Evolutionary conservation across 169 alveolate genomes (phyloP).

Genomic region (Neospora caninum): DNA sequence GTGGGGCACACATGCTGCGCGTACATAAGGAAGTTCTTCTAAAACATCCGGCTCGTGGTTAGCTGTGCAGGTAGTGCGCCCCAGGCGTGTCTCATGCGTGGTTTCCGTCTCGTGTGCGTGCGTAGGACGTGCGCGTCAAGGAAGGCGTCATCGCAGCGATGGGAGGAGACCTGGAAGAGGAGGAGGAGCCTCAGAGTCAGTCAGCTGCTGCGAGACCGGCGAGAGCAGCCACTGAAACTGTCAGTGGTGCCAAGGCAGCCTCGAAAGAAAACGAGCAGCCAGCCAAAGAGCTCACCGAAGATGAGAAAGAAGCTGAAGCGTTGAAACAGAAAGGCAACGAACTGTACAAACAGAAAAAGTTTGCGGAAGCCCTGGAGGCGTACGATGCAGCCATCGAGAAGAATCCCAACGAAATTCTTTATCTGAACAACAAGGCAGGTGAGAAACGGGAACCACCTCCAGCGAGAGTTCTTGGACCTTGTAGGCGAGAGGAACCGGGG

Average conservation of each 20-base stretch:
- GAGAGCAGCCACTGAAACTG: neutral
- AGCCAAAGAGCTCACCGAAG: slow-evolving; percentile 80
- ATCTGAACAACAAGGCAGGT: slow-evolving; percentile 90
- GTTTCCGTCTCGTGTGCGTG: neutral
- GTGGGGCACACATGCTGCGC: too few species aligned
- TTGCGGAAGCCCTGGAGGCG: slow-evolving; percentile 92
- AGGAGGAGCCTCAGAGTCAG: slow-evolving; percentile 31
- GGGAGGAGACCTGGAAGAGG: slow-evolving; percentile 64
- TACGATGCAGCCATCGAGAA: slow-evolving; percentile 93
- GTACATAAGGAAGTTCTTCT: too few species aligned
- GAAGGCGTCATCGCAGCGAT: slow-evolving; percentile 63
- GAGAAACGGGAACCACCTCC: neutral
- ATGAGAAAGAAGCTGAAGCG: slow-evolving; percentile 75
- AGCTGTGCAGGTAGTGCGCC: too few species aligned
- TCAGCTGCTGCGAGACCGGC: slow-evolving; percentile 5
- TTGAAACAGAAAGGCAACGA: slow-evolving; percentile 79
- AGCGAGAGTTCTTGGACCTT: neutral
- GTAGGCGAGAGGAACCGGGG: neutral
- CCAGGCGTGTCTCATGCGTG: too few species aligned
- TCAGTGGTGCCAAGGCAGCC: slow-evolving; percentile 23
- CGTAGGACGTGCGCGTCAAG: slow-evolving; percentile 61
- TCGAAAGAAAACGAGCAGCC: slow-evolving; percentile 49
- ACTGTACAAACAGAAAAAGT: slow-evolving; percentile 89
- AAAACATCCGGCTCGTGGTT: too few species aligned
- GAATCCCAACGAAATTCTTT: slow-evolving; percentile 89